Percentiles rank a stretch among this genome's conserved stretches.
These are phyloP conservation scores for Oryza meyeriana DNA, from an alignment of 176 grass and related monocot genomes.

Conservation along the genomic window DNA sequence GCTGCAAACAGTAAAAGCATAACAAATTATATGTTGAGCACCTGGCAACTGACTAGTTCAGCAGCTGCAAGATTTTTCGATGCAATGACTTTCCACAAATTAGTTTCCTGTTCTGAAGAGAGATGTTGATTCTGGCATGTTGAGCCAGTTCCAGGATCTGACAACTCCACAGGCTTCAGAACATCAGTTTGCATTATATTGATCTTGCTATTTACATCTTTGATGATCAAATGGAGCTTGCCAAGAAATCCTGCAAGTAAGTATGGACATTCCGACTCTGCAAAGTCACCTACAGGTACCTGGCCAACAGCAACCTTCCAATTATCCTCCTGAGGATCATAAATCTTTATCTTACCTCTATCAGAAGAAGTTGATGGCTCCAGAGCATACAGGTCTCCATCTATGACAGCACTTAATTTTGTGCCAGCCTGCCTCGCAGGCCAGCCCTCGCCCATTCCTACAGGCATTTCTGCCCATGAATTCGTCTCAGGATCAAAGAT, in stretches of 20 bases:
- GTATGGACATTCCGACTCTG: conserved; percentile 47
- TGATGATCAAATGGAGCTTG: conserved; percentile 71
- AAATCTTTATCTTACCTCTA: conserved; percentile 65
- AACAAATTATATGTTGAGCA: conserved; percentile 50
- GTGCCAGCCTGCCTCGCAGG: conserved; percentile 68
- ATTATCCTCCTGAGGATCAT: conserved; percentile 61
- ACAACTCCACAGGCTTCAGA: conserved; percentile 5
- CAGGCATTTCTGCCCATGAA: conserved; percentile 75
- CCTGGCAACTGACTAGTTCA: conserved; percentile 76
- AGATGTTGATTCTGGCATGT: conserved; percentile 29
- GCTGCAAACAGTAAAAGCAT: not conserved
- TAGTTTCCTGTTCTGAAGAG: conserved; percentile 19
- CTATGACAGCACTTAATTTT: conserved; percentile 59
- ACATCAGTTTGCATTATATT: conserved; percentile 42
- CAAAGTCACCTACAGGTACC: conserved; percentile 52
- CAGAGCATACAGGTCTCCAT: conserved; percentile 68
- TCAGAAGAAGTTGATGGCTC: conserved; percentile 62
- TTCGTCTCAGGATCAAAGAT: conserved; percentile 56
- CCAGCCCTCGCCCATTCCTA: conserved; percentile 78
- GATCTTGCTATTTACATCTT: conserved; percentile 42
- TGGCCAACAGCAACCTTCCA: conserved; percentile 60
- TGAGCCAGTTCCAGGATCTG: not conserved
- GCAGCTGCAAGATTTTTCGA: conserved; percentile 47
- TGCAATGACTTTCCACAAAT: conserved; percentile 61
- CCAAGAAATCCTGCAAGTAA: conserved; percentile 59